These are phyloP conservation scores for Marchantia paleacea DNA, from an alignment of 225 moss, liverwort and hornwort genomes.

Conservation along the genomic window DNA sequence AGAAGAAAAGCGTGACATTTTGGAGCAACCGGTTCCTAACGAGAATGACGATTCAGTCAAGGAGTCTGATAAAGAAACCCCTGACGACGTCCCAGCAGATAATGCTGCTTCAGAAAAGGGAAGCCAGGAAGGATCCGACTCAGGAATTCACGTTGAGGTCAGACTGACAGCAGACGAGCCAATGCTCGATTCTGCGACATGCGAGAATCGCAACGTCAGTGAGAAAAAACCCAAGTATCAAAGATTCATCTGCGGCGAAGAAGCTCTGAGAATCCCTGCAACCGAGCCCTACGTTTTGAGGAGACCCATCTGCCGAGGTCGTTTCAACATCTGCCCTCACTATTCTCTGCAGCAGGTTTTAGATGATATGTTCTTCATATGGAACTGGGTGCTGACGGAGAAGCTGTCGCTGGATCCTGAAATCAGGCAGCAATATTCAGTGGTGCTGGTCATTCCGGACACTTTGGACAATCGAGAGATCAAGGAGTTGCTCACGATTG, in stretches of 20 bases:
- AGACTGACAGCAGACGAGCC: conserved; percentile 32
- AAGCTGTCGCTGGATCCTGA: conserved; percentile 65
- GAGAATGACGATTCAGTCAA: neutral
- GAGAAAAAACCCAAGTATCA: conserved; percentile 44
- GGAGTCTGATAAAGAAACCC: conserved; percentile 34
- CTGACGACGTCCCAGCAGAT: conserved; percentile 29
- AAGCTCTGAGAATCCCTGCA: conserved; percentile 78
- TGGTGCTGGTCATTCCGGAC: conserved; percentile 88
- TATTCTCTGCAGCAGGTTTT: conserved; percentile 96
- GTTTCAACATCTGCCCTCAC: conserved; percentile 67
- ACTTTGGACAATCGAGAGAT: conserved; percentile 96
- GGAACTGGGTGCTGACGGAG: conserved; percentile 87
- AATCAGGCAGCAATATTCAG: conserved; percentile 69
- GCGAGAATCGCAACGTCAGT: conserved; percentile 25
- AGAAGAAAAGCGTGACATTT: conserved; percentile 20
- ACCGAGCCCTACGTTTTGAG: conserved; percentile 68
- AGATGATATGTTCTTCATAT: conserved; percentile 84
- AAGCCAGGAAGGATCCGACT: conserved; percentile 34
- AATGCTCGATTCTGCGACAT: neutral
- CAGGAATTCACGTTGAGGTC: conserved; percentile 37
- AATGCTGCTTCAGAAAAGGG: conserved; percentile 8
- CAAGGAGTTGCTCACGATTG: conserved; percentile 81
- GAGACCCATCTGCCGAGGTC: conserved; percentile 90
- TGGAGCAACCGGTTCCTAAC: neutral
- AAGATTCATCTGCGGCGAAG: conserved; percentile 76